Conservation (phyloP, 345 rosid genomes). For the Luvunga scandens region DNA sequence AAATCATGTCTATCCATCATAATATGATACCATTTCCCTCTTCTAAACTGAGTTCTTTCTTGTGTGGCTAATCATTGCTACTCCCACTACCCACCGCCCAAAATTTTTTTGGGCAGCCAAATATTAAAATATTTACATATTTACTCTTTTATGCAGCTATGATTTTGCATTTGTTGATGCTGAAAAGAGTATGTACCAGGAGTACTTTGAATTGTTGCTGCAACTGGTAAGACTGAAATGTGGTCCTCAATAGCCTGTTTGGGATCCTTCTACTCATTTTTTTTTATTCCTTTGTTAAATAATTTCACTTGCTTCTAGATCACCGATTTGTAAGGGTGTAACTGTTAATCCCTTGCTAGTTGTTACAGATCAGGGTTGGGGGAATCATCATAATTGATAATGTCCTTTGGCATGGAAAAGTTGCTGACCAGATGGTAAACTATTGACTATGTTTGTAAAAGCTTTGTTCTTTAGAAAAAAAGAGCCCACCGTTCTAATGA, state of each 20-base stretch:
- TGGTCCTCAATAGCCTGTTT: not conserved
- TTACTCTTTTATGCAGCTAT: constrained; percentile 46
- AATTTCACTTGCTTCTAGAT: not conserved
- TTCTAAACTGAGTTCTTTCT: not conserved
- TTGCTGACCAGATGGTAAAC: constrained; percentile 73
- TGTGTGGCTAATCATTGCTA: not conserved
- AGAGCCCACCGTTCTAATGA: not conserved
- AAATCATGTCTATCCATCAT: not conserved
- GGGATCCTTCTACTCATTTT: not conserved
- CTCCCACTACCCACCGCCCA: not conserved
- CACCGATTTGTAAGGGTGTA: not conserved
- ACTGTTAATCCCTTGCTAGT: constrained; percentile 16
- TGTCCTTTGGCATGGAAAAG: constrained; percentile 97
- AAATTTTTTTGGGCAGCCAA: not conserved
- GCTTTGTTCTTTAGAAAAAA: not conserved
- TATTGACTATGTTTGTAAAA: not conserved
- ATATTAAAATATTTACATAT: not conserved
- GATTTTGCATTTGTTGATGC: constrained; percentile 99
- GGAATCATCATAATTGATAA: constrained; percentile 87
- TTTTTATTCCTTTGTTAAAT: not conserved
- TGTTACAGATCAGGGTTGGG: constrained; percentile 66
- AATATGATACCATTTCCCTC: not conserved
- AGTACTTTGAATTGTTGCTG: constrained; percentile 79
- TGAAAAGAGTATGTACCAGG: constrained; percentile 89
- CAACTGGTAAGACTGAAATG: constrained; percentile 55